Base-by-base conservation (phyloP, 1,139 yeast genomes). In the Taphrina deformans region DNA sequence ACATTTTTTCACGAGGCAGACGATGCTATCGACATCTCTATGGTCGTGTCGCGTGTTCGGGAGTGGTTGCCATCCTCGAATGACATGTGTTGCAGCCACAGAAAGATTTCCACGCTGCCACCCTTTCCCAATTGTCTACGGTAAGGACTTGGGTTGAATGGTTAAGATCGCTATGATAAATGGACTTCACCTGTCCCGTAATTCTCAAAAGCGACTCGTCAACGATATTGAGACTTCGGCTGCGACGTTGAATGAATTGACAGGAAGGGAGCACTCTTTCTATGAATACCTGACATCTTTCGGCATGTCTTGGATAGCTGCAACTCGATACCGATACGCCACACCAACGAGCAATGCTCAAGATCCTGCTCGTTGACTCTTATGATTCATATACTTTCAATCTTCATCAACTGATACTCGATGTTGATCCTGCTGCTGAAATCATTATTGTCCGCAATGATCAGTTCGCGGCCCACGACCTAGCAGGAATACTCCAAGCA, bases 381-480 rank as follows among this genome's bases (percentile, higher is more conserved):
- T 92, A 93, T 73, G 99, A 93, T 75, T 92, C 98, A 10, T 93
- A 92, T 79, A 88, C 97, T 2, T 88, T 84, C 76, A 93, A 93
- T 73, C 82, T 93, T 65, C 83, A 84, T 40, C 82, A 83, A 66
- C 80, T 92, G 40, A 75, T 93, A n/a, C 83, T 81, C 69, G 75
- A 76, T 2, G 68, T 63, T 12, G 81, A 88, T 0, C 65, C 59
- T 10, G 80, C 79, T 0, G 81, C 83, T 44, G 75, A 79, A 41
- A 93, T 90, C 12, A 77, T 82, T 40, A 86, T 89, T 1, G 83
- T 91, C 50, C 93, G 87, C 72, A 90, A 90, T 73, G 96, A 92
- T 74, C 78, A 89, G 0, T 79, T 87, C 66, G 56, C 75, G 1
- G 76, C 81, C 12, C 78, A 80, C 10, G 75, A 77, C 35, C 78